Conservation (phyloP, 495 filamentous ascomycete species). For the Elasticomyces elasticus region DNA sequence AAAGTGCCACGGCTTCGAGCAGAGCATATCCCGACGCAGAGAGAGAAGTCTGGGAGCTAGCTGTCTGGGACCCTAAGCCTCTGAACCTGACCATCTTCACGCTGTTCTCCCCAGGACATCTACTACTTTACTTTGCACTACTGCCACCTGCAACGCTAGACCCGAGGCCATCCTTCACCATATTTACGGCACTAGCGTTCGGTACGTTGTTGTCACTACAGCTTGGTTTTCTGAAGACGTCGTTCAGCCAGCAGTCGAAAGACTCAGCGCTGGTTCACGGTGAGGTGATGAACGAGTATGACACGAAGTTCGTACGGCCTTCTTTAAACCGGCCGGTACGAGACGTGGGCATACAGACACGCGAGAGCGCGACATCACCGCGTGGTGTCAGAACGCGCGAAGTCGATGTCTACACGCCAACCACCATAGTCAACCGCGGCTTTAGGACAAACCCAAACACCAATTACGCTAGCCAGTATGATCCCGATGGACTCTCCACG, state of each 20-base stretch:
- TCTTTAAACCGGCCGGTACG: conserved; percentile 69
- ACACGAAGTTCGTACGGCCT: conserved; percentile 89
- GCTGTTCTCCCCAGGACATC: conserved; percentile 84
- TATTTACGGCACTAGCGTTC: conserved; percentile 67
- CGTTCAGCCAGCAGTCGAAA: conserved; percentile 74
- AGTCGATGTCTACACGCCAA: conserved; percentile 67
- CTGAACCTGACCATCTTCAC: conserved; percentile 75
- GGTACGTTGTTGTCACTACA: conserved; percentile 66
- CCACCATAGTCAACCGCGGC: conserved; percentile 64
- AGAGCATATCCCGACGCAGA: conserved; percentile 75
- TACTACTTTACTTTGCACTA: conserved; percentile 78
- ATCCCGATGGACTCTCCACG: conserved; percentile 50
- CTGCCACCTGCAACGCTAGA: conserved; percentile 67
- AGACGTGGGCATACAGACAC: conserved; percentile 67
- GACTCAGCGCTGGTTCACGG: conserved; percentile 76
- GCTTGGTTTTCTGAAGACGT: conserved; percentile 56
- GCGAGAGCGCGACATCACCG: conserved; percentile 24
- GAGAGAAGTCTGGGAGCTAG: conserved; percentile 89
- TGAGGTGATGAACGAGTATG: conserved; percentile 90
- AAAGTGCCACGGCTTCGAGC: conserved; percentile 56
- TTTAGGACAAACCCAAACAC: conserved; percentile 83
- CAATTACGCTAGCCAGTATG: conserved; percentile 69
- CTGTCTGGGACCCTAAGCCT: conserved; percentile 85
- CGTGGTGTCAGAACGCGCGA: conserved; percentile 28
- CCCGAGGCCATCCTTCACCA: conserved; percentile 69